These are phyloP conservation scores for Ambrosiella xylebori DNA, from an alignment of 2,329 filamentous ascomycete genomes.

Conservation along the genomic window DNA sequence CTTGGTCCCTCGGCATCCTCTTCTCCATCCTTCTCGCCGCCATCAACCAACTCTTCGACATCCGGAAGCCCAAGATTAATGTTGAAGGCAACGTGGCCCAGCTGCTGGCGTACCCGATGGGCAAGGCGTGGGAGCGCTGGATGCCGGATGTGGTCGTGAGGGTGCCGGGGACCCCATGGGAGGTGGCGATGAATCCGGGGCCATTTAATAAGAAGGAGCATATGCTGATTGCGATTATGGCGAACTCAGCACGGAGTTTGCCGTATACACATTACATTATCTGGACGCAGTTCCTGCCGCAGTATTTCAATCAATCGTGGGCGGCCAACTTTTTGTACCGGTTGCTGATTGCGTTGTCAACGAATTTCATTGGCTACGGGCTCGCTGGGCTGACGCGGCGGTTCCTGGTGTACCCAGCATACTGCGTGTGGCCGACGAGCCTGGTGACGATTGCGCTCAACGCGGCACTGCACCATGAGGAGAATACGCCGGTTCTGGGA, in stretches of 20 bases:
- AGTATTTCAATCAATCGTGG: slow-evolving; percentile 34
- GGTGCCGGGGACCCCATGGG: slow-evolving; percentile 17
- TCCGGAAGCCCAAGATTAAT: slow-evolving; percentile 33
- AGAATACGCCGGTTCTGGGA: slow-evolving; percentile 17
- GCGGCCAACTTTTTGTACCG: slow-evolving; percentile 32
- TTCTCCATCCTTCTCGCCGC: slow-evolving; percentile 30
- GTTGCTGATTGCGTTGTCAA: slow-evolving; percentile 31
- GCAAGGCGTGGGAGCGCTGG: slow-evolving; percentile 26
- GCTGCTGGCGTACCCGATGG: slow-evolving; percentile 33
- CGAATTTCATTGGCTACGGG: slow-evolving; percentile 39
- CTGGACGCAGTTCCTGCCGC: slow-evolving; percentile 30
- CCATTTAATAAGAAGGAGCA: slow-evolving; percentile 39
- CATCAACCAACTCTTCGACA: slow-evolving; percentile 37
- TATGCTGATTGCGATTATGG: slow-evolving; percentile 38
- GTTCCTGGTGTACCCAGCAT: slow-evolving; percentile 35
- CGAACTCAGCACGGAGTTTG: slow-evolving; percentile 31
- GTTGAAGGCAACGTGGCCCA: slow-evolving; percentile 36
- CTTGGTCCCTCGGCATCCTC: slow-evolving; percentile 31
- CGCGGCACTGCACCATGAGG: slow-evolving; percentile 28
- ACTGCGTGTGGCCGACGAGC: slow-evolving; percentile 36
- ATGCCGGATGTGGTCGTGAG: slow-evolving; percentile 30
- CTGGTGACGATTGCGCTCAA: slow-evolving; percentile 34
- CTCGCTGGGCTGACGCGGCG: slow-evolving; percentile 32
- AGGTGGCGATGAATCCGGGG: slow-evolving; percentile 28
- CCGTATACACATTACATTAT: slow-evolving; percentile 34